Evolutionary conservation across 371 early-diverging fungal genomes (phyloP).

Genomic region (Nosema muscidifuracis): DNA sequence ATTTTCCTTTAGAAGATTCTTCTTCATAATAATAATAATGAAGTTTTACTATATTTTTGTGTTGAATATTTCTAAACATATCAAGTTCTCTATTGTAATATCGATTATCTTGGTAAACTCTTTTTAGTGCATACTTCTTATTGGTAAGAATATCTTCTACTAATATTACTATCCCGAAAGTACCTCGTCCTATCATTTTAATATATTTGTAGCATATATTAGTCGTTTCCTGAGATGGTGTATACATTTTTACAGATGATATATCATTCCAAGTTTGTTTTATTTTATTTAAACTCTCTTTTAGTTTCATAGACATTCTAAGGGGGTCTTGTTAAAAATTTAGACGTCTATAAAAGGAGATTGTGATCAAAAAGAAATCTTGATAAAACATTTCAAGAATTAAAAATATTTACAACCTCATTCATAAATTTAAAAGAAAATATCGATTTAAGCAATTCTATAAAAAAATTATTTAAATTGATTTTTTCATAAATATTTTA

Average conservation of each 20-base stretch:
- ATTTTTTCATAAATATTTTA: no score
- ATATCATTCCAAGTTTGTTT: slow-evolving; percentile 21
- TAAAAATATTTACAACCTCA: no score
- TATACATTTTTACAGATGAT: neutral
- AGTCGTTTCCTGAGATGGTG: neutral
- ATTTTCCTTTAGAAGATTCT: slow-evolving; percentile 38
- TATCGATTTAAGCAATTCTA: no score
- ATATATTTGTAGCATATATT: slow-evolving; percentile 22
- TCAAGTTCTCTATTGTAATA: slow-evolving; percentile 57
- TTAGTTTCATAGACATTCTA: neutral
- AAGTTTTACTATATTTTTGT: slow-evolving; percentile 47
- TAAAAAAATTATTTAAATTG: no score
- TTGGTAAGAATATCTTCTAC: slow-evolving; percentile 26
- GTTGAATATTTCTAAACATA: slow-evolving; percentile 47
- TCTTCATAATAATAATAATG: slow-evolving; percentile 46
- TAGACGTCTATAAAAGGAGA: no score
- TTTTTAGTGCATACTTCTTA: slow-evolving; percentile 53
- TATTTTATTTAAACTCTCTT: slow-evolving; percentile 6
- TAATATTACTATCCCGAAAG: slow-evolving; percentile 57
- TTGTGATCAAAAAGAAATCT: no score
- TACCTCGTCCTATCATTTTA: slow-evolving; percentile 56
- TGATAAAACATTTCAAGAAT: no score
- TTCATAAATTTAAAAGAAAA: no score
- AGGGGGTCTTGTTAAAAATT: no score
- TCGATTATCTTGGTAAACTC: slow-evolving; percentile 50